These are phyloP conservation scores for Agroathelia rolfsii DNA, from an alignment of 1,284 basidiomycete genomes.

Conservation along the genomic window DNA sequence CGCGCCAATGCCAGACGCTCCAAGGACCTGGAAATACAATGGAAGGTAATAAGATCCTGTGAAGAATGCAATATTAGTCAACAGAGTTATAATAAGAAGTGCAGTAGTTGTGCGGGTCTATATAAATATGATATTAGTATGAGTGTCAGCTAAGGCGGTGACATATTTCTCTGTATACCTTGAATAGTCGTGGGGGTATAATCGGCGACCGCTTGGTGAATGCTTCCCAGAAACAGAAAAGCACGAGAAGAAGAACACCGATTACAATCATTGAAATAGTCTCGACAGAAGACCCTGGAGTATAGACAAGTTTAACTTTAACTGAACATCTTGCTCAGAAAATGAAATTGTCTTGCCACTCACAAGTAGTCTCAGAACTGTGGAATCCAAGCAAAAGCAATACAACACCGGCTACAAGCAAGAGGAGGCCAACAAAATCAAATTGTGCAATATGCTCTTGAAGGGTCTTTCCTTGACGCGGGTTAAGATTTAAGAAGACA, in stretches of 20 bases:
- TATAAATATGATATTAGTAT: too few relatives aligned
- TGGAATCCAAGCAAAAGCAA: slow-evolving; percentile 35
- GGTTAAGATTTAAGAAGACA: slow-evolving; percentile 24
- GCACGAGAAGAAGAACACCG: slow-evolving; percentile 30
- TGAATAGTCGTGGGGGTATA: slow-evolving; percentile 39
- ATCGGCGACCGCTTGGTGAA: slow-evolving; percentile 41
- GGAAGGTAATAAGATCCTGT: slow-evolving; percentile 18
- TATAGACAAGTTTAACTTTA: slow-evolving; percentile 8
- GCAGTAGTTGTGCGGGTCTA: slow-evolving; percentile 33
- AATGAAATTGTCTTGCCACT: too few relatives aligned
- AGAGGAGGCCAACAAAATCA: slow-evolving; percentile 36
- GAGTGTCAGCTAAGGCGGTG: too few relatives aligned
- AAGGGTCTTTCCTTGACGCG: slow-evolving; percentile 21
- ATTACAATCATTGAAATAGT: slow-evolving; percentile 41
- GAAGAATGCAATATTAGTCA: slow-evolving; percentile 33
- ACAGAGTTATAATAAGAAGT: slow-evolving; percentile 27
- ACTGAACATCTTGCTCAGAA: not conserved
- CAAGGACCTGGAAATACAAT: slow-evolving; percentile 35
- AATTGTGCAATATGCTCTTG: slow-evolving; percentile 27
- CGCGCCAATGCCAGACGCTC: slow-evolving; percentile 30
- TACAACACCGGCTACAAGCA: slow-evolving; percentile 35
- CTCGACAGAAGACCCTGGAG: slow-evolving; percentile 19
- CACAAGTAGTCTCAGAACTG: slow-evolving; percentile 19
- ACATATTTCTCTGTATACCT: slow-evolving; percentile 14
- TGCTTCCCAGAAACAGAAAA: slow-evolving; percentile 33